A percentile compares a stretch with the other conserved stretches of the same genome.
phyloP scores from a whole-genome alignment of 495 filamentous ascomycete species.

The Tricharina praecox region DNA sequence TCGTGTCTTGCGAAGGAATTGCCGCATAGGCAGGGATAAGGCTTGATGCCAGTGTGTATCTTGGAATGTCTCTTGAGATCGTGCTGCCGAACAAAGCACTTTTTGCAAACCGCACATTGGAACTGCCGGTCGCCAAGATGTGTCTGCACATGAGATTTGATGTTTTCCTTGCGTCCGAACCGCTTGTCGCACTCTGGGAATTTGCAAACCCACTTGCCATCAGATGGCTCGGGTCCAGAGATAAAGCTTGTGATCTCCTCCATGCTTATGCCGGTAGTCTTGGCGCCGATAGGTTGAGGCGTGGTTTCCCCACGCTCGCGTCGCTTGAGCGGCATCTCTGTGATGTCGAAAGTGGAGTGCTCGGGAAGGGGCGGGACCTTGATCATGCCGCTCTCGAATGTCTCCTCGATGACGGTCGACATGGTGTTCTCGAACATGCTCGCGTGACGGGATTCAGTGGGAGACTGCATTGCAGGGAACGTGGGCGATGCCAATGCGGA shows the following conservation, averaged over 20 bases:
- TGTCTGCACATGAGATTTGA: conserved; percentile 93
- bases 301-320: not conserved
- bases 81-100: conserved; percentile 91
- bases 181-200: conserved; percentile 64
- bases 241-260: conserved; percentile 82
- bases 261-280: conserved; percentile 61
- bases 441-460: not conserved
- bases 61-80: conserved; percentile 93
- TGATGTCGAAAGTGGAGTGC: not conserved
- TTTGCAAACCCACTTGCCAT: conserved; percentile 73
- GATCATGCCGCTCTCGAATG: conserved; percentile 2
- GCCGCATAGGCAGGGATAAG: conserved; percentile 78
- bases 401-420: conserved; percentile 15
- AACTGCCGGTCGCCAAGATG: conserved; percentile 91
- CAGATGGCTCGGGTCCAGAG: conserved; percentile 51
- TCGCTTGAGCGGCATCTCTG: not conserved
- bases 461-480: conserved; percentile 26
- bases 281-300: conserved; percentile 12
- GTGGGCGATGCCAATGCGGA: conserved; percentile 31
- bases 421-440: conserved; percentile 7
- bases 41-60: conserved; percentile 86
- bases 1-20: conserved; percentile 86
- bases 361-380: not conserved
- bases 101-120: conserved; percentile 70
- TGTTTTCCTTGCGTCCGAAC: conserved; percentile 91